Conservation (phyloP, 2,329 filamentous ascomycete genomes). For the Trichoderma koningiopsis region DNA sequence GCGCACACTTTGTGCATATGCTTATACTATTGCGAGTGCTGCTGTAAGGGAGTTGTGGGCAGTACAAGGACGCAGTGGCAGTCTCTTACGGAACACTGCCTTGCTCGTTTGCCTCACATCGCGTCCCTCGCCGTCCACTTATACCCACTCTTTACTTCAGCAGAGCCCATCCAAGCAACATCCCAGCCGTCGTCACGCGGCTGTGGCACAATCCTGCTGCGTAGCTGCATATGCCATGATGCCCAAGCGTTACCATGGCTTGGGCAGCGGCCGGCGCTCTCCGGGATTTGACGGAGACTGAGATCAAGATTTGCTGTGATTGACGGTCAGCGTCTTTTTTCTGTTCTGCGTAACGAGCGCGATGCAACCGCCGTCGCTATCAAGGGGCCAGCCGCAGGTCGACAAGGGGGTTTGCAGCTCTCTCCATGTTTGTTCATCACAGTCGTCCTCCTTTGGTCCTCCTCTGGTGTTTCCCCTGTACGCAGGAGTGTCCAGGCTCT, state of each 20-base stretch:
- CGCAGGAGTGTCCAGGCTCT: not conserved
- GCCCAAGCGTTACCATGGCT: constrained; percentile 22
- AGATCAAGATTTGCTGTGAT: constrained; percentile 14
- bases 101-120: not conserved
- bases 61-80: not conserved
- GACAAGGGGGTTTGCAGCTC: not conserved
- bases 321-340: not conserved
- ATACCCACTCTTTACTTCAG: not conserved
- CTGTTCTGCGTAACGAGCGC: constrained; percentile 3
- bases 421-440: not conserved
- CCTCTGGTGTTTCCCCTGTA: not conserved
- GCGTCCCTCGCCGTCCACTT: not conserved
- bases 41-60: not conserved
- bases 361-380: constrained; percentile 16
- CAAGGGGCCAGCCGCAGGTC: not conserved
- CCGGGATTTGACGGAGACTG: constrained; percentile 19
- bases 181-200: not conserved
- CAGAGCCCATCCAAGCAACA: not conserved
- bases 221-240: constrained; percentile 21
- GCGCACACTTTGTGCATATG: constrained; percentile 6
- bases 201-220: not conserved
- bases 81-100: not conserved
- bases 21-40: not conserved
- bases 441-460: no score
- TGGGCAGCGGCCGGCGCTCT: constrained; percentile 17